Conservation (phyloP, 1,139 yeast genomes). For the Kodamaea sp. region DNA sequence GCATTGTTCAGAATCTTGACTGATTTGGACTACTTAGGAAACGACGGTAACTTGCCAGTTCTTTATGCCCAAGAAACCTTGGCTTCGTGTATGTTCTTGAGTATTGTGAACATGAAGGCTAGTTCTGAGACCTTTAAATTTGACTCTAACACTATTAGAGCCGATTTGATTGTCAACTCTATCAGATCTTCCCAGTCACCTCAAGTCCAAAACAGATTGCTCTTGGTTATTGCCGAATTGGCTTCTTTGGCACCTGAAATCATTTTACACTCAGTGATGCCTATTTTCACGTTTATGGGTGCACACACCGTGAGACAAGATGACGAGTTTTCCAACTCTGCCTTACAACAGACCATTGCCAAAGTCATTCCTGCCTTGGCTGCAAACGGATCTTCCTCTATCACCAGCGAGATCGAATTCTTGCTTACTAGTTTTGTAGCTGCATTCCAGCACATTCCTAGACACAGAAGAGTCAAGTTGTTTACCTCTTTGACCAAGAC, state of each 20-base stretch:
- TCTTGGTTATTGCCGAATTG: conserved; percentile 81
- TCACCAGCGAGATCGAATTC: conserved; percentile 73
- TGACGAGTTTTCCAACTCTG: conserved; percentile 90
- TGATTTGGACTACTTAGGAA: conserved; percentile 84
- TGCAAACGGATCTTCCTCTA: conserved; percentile 52
- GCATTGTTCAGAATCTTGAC: conserved; percentile 72
- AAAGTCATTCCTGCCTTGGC: conserved; percentile 92
- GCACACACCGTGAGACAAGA: conserved; percentile 96
- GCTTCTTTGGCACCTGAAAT: conserved; percentile 90
- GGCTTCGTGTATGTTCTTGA: conserved; percentile 80
- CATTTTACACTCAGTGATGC: conserved; percentile 95
- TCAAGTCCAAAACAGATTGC: conserved; percentile 86
- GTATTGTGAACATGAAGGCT: conserved; percentile 53
- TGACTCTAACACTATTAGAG: conserved; percentile 75
- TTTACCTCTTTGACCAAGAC: conserved; percentile 79
- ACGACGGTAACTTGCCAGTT: conserved; percentile 89
- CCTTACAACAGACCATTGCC: conserved; percentile 87
- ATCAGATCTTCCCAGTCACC: conserved; percentile 89
- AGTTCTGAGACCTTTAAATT: conserved; percentile 27
- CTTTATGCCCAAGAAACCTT: conserved; percentile 87
- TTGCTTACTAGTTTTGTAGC: conserved; percentile 85
- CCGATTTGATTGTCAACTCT: conserved; percentile 87
- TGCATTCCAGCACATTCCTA: conserved; percentile 93
- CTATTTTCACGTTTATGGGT: conserved; percentile 98
- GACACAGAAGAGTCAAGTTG: conserved; percentile 88